Percentiles rank a stretch among this genome's conserved stretches.
phyloP scores from a whole-genome alignment of 495 filamentous ascomycete species.

The Penicillium malachiteum region DNA sequence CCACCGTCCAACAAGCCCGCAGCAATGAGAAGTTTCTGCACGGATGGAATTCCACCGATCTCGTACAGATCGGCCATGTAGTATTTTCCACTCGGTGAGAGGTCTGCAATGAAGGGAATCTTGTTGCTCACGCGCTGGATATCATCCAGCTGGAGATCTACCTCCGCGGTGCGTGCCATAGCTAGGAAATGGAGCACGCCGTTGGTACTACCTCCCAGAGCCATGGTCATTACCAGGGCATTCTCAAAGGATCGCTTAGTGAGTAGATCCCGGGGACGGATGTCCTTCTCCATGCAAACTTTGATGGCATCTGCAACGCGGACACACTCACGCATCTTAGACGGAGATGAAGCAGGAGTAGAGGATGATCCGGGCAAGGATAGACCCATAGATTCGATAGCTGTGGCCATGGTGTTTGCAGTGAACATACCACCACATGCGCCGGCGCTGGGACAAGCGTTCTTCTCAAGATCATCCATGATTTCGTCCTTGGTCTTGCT shows the following conservation, averaged over 20 bases:
- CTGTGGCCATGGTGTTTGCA: slow-evolving; percentile 96
- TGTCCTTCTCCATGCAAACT: slow-evolving; percentile 82
- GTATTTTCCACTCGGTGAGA: slow-evolving; percentile 84
- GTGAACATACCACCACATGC: slow-evolving; percentile 99
- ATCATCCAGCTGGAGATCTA: slow-evolving; percentile 82
- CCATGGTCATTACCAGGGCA: slow-evolving; percentile 90
- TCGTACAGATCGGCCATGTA: slow-evolving; percentile 96
- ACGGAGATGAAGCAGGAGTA: slow-evolving; percentile 81
- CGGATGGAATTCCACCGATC: slow-evolving; percentile 85
- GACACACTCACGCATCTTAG: slow-evolving; percentile 89
- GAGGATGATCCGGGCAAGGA: slow-evolving; percentile 87
- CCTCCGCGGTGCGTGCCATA: slow-evolving; percentile 87
- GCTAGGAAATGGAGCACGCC: slow-evolving; percentile 92
- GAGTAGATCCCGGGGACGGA: slow-evolving; percentile 79
- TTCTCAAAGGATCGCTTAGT: slow-evolving; percentile 89
- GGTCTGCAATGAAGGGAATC: slow-evolving; percentile 90
- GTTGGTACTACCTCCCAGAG: slow-evolving; percentile 87
- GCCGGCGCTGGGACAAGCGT: slow-evolving; percentile 87
- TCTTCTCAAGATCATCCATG: slow-evolving; percentile 79
- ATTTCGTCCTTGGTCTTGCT: slow-evolving; percentile 70
- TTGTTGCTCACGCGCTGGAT: slow-evolving; percentile 84
- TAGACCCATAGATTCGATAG: slow-evolving; percentile 94
- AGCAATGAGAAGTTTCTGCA: slow-evolving; percentile 88
- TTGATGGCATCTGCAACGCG: slow-evolving; percentile 85
- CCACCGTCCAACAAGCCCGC: slow-evolving; percentile 77